These are phyloP conservation scores for Cladosporium austrohemisphaericum DNA, from an alignment of 2,329 filamentous ascomycete species.

Conservation along the genomic window DNA sequence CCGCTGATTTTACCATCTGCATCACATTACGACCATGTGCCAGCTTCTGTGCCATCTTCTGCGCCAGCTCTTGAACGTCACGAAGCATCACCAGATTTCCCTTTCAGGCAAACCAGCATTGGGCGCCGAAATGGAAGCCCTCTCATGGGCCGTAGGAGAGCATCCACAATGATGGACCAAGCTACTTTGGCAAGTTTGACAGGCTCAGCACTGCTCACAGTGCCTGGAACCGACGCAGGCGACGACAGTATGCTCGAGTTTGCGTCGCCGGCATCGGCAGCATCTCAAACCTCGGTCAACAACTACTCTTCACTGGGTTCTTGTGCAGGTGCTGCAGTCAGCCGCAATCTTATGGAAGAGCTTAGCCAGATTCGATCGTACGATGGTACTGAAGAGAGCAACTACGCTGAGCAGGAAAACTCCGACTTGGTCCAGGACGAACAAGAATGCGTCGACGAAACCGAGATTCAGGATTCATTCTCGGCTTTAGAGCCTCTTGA, in stretches of 20 bases:
- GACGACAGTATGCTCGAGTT: neutral
- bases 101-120: conserved; percentile 4
- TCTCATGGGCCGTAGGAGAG: conserved; percentile 7
- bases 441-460: neutral
- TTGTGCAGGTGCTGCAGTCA: conserved; percentile 5
- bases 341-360: conserved; percentile 36
- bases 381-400: conserved; percentile 2
- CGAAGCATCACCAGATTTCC: conserved; percentile 19
- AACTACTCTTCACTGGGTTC: conserved; percentile 6
- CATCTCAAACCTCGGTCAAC: neutral
- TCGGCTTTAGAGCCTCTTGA: neutral
- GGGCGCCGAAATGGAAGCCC: neutral
- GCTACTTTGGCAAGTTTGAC: conserved; percentile 3
- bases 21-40: conserved; percentile 25
- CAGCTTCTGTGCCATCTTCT: conserved; percentile 25
- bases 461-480: conserved; percentile 7
- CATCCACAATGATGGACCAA: conserved; percentile 13
- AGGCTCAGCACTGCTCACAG: neutral
- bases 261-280: neutral
- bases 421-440: neutral
- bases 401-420: neutral
- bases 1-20: conserved; percentile 34
- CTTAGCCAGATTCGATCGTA: conserved; percentile 17
- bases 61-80: conserved; percentile 27
- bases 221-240: neutral